These are phyloP conservation scores for Cryptosporidium andersoni DNA, from an alignment of 169 alveolate genomes.

Conservation along the genomic window DNA sequence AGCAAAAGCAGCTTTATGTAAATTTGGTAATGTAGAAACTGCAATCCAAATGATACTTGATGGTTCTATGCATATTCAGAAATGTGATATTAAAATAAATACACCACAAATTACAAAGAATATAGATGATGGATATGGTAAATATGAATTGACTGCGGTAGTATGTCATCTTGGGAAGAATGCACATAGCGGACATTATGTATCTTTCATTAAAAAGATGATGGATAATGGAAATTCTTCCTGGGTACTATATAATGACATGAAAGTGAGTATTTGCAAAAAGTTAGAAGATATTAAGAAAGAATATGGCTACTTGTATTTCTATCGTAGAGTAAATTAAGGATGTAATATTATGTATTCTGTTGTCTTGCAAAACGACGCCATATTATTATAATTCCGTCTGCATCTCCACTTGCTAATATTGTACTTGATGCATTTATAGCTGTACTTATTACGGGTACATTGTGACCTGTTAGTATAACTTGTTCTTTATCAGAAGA, in stretches of 20 bases:
- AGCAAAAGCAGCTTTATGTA: slow-evolving; percentile 22
- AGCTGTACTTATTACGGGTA: slow-evolving; percentile 85
- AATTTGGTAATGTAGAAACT: slow-evolving; percentile 20
- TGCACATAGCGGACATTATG: slow-evolving; percentile 87
- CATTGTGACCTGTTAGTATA: slow-evolving; percentile 54
- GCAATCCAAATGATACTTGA: slow-evolving; percentile 60
- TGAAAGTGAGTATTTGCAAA: slow-evolving; percentile 12
- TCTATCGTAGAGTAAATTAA: slow-evolving; percentile 24
- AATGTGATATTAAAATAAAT: too few species aligned
- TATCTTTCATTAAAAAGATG: slow-evolving; percentile 79
- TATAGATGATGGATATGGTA: slow-evolving; percentile 70
- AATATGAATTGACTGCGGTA: slow-evolving; percentile 82
- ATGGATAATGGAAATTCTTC: not conserved
- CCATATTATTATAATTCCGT: slow-evolving; percentile 86
- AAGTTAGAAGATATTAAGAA: slow-evolving; percentile 15
- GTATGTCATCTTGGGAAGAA: slow-evolving; percentile 87
- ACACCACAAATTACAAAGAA: slow-evolving; percentile 29
- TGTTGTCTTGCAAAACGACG: slow-evolving; percentile 73
- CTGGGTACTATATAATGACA: slow-evolving; percentile 59
- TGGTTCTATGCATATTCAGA: too few species aligned
- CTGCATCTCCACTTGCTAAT: slow-evolving; percentile 83
- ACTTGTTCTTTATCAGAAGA: slow-evolving; percentile 38
- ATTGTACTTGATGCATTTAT: slow-evolving; percentile 83
- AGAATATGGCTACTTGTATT: slow-evolving; percentile 41
- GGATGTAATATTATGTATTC: not conserved